Percentiles rank a stretch among this genome's conserved stretches.
Conservation (phyloP, 2,329 filamentous ascomycete genomes). For the Botrytis squamosa region DNA sequence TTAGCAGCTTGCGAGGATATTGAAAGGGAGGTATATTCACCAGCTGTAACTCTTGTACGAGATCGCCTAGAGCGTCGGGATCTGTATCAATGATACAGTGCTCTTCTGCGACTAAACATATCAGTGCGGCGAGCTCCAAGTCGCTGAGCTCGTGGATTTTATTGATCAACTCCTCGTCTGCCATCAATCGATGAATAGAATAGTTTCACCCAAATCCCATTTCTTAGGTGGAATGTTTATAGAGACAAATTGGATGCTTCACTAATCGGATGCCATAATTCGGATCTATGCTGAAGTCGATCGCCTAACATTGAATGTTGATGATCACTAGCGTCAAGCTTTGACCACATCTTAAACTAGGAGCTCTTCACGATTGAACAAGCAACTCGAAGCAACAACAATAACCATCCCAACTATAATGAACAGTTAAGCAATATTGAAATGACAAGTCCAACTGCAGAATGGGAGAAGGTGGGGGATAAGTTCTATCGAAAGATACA, state of each 20-base stretch:
- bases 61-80: slow-evolving; percentile 57
- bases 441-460: slow-evolving; percentile 51
- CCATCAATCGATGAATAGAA: slow-evolving; percentile 48
- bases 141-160: slow-evolving; percentile 80
- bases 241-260: slow-evolving; percentile 2
- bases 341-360: slow-evolving; percentile 34
- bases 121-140: slow-evolving; percentile 79
- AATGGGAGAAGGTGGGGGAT: slow-evolving; percentile 93
- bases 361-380: slow-evolving; percentile 5
- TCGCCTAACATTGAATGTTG: slow-evolving; percentile 8
- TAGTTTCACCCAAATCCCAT: slow-evolving; percentile 20
- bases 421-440: slow-evolving; percentile 13
- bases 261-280: neutral
- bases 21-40: slow-evolving; percentile 44
- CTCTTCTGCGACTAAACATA: slow-evolving; percentile 77
- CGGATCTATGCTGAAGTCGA: slow-evolving; percentile 24
- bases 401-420: slow-evolving; percentile 10
- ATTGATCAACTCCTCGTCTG: slow-evolving; percentile 58
- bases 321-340: slow-evolving; percentile 33
- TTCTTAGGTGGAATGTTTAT: neutral
- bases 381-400: slow-evolving; percentile 20
- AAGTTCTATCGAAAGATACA: slow-evolving; percentile 94
- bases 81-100: slow-evolving; percentile 86
- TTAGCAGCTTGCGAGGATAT: neutral
- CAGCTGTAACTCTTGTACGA: slow-evolving; percentile 72